Evolutionary conservation across 305 asterid species (phyloP).

Genomic region (Fraxinus nigra): DNA sequence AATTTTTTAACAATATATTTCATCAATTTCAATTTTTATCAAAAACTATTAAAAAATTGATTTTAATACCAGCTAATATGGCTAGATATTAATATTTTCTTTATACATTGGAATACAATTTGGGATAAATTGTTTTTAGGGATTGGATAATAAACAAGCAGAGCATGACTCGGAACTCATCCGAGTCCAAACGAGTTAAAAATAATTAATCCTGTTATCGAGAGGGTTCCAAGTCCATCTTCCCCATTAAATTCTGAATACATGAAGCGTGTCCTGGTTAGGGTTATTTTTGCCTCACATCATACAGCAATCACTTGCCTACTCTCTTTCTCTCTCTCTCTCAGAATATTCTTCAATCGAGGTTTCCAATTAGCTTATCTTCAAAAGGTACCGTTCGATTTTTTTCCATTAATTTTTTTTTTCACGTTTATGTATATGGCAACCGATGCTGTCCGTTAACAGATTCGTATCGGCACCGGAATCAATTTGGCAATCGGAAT

Average conservation of each 20-base stretch:
- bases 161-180: background rate
- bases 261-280: background rate
- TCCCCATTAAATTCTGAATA: background rate
- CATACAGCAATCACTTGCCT: conserved; percentile 16
- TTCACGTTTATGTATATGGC: background rate
- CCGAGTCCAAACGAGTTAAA: conserved; percentile 9
- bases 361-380: conserved; percentile 20
- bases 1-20: background rate
- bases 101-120: background rate
- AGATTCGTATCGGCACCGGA: conserved; percentile 12
- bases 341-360: conserved; percentile 32
- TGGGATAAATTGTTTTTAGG: background rate
- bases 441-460: conserved; percentile 22
- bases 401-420: background rate
- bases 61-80: background rate
- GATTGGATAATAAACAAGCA: background rate
- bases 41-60: background rate
- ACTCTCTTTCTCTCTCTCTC: conserved; percentile 11
- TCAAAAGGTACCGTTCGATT: conserved; percentile 16
- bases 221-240: conserved; percentile 7
- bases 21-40: background rate
- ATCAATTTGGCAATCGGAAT: conserved; percentile 2
- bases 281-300: conserved; percentile 6
- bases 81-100: background rate
- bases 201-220: background rate